Evolutionary conservation across 106 monocot genomes (phyloP), one percentile per base, ranked within the genome.

Genomic region (Gastrodia elata): DNA sequence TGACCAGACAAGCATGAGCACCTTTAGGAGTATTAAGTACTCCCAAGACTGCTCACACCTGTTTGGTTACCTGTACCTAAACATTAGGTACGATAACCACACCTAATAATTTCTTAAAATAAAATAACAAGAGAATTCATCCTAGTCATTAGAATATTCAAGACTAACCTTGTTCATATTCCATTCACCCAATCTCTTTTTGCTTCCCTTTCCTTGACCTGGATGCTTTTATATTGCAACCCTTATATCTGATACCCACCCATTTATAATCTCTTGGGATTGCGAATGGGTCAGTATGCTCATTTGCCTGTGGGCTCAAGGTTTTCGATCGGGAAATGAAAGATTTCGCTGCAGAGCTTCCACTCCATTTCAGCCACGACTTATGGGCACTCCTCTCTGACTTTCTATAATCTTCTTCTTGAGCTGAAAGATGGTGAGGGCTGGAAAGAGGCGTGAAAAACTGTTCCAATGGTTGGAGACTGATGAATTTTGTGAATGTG

Each of bases 401-500:
- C 38, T 83, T 83, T 10, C 30, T 61, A n/a, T 72, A 55, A n/a
- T 81, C 84, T 10, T 83, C 76, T 70, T 82, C 81, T 18, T 59
- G 65, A 41, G 39, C 22, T 52, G 83, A 34, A 2, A 87, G 34
- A 42, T 86, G 80, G 24, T 88, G 72, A 6, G 87, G 94, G 75
- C 88, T 91, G 6, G 94, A 90, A 68, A 82, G 74, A 3, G 89
- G 93, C 1, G 93, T 89, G 83, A 93, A 93, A 76, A 93, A 94
- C 68, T 86, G 83, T 49, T 94, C 94, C 24, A 76, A 41, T 71
- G 83, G 83, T 28, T 79, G 83, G 46, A 88, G 87, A 79, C 78
- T 49, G 35, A 82, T 81, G 46, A 85, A 93, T 48, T 93, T 93
- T 56, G 84, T 89, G 68, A 93, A 93, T 16, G 85, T 93, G 68